These are phyloP conservation scores for Coemansia sp. DNA, from an alignment of 192 early-diverging fungal genomes.

Conservation along the genomic window DNA sequence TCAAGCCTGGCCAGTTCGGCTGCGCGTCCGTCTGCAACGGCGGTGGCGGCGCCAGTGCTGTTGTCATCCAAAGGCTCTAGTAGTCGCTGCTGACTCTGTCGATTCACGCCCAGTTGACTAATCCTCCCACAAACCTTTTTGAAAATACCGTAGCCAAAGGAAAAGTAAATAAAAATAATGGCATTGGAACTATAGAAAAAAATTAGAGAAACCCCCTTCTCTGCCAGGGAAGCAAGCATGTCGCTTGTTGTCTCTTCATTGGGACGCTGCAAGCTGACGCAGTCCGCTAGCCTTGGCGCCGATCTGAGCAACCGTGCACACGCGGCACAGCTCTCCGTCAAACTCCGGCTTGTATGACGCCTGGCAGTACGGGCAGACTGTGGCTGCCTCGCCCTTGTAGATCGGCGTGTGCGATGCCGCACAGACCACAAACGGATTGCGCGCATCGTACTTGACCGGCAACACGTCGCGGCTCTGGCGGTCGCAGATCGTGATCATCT, in stretches of 20 bases:
- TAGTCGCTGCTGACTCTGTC: neutral
- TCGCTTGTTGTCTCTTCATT: neutral
- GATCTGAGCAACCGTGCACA: conserved; percentile 86
- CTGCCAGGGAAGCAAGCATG: neutral
- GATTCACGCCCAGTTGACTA: too few relatives aligned
- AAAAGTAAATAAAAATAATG: neutral
- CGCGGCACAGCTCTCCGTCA: conserved; percentile 73
- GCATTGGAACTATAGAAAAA: conserved; percentile 2
- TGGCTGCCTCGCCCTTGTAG: conserved; percentile 78
- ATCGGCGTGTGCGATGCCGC: conserved; percentile 85
- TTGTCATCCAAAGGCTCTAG: conserved; percentile 13
- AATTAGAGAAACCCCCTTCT: neutral
- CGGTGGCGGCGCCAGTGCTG: conserved; percentile 24
- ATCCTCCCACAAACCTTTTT: neutral
- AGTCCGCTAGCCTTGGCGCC: conserved; percentile 77
- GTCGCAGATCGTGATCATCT: conserved; percentile 75
- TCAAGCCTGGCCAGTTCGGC: conserved; percentile 80
- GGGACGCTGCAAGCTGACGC: conserved; percentile 39
- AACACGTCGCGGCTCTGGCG: conserved; percentile 79
- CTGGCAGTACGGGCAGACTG: conserved; percentile 85
- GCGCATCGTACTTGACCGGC: conserved; percentile 88
- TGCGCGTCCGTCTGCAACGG: conserved; percentile 83
- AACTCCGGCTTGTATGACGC: conserved; percentile 85
- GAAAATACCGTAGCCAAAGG: too few relatives aligned
- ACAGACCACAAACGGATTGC: conserved; percentile 92